phyloP scores from a whole-genome alignment of 2,329 filamentous ascomycete genomes.

The Thielaviopsis populi region DNA sequence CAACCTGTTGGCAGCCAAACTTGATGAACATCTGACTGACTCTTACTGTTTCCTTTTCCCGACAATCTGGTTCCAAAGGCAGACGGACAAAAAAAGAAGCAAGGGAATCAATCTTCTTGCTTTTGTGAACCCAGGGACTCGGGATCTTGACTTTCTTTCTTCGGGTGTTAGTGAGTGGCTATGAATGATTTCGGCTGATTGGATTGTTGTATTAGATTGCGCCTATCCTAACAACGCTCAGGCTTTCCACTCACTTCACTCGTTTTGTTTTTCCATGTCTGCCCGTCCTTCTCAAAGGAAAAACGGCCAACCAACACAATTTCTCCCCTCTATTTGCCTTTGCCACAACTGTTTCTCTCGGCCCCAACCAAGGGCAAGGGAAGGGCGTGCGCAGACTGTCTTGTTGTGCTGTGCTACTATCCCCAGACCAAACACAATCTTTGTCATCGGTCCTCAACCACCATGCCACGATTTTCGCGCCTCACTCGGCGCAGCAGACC shows the following conservation, averaged over 20 bases:
- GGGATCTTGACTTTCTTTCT: background rate
- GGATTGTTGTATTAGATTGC: no score
- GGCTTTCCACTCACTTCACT: no score
- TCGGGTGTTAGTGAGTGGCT: background rate
- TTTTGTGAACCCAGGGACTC: background rate
- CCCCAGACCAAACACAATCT: background rate
- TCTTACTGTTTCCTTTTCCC: background rate
- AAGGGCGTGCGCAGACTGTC: no score
- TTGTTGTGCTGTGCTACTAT: background rate
- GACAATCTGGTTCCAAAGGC: background rate
- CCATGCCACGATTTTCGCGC: conserved; percentile 4
- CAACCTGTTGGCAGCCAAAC: background rate
- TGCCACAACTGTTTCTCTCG: no score
- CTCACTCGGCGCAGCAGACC: background rate
- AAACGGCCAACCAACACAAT: background rate
- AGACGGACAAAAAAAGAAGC: background rate
- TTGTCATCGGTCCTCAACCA: background rate
- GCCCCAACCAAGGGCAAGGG: no score
- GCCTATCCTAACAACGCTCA: no score
- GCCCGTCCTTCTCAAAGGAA: background rate
- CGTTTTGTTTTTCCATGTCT: no score
- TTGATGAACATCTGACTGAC: background rate
- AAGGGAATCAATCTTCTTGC: background rate
- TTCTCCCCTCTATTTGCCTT: background rate
- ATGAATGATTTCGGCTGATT: background rate